These are phyloP conservation scores for Trifolium subterraneum DNA, from an alignment of 306 rosid species.

Conservation along the genomic window DNA sequence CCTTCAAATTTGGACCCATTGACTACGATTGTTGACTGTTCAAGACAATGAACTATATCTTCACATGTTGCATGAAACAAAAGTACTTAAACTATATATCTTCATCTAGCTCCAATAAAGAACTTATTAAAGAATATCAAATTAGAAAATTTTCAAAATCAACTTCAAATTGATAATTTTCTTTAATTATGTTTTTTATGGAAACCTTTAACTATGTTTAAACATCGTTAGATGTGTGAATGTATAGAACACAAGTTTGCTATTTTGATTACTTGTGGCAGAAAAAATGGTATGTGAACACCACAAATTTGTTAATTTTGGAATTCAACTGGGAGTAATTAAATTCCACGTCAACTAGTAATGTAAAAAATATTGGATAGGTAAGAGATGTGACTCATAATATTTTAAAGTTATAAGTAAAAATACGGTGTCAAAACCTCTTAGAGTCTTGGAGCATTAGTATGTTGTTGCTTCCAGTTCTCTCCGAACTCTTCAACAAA, in stretches of 20 bases:
- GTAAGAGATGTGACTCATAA: too few species aligned
- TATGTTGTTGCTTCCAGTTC: too few species aligned
- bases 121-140: not conserved
- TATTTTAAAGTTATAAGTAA: too few species aligned
- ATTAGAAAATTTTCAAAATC: not conserved
- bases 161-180: too few species aligned
- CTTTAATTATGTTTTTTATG: too few species aligned
- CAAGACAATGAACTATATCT: slow-evolving; percentile 34
- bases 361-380: too few species aligned
- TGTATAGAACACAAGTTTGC: not conserved
- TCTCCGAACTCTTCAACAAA: too few species aligned
- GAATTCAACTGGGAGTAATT: too few species aligned
- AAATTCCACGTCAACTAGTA: too few species aligned
- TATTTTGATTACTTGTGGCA: not conserved
- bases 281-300: not conserved
- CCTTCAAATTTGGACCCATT: slow-evolving; percentile 39
- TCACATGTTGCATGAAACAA: slow-evolving; percentile 51
- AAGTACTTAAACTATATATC: not conserved
- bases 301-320: not conserved
- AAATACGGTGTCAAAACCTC: too few species aligned
- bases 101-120: slow-evolving; percentile 10
- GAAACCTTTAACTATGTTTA: not conserved
- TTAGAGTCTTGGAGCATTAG: too few species aligned
- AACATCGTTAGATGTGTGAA: not conserved
- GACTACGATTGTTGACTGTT: slow-evolving; percentile 32